These are phyloP conservation scores for Colletotrichum brevisporum DNA, from an alignment of 2,329 filamentous ascomycete species.

Conservation along the genomic window DNA sequence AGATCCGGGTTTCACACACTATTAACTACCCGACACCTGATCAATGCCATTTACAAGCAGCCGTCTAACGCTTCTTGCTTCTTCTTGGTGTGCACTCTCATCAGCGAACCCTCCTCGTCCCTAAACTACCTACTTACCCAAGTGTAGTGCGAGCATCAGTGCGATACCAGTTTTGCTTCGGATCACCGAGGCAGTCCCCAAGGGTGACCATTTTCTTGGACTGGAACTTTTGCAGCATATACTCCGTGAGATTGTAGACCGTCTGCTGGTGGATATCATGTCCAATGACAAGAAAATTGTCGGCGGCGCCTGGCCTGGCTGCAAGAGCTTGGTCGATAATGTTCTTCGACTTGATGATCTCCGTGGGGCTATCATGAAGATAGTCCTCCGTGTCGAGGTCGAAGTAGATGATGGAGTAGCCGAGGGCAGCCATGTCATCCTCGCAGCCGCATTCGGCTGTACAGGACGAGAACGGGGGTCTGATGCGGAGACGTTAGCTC, in stretches of 20 bases:
- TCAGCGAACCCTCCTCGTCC: no score
- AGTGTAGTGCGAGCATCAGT: slow-evolving; percentile 29
- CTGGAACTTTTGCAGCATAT: slow-evolving; percentile 53
- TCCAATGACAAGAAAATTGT: slow-evolving; percentile 47
- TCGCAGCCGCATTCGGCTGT: slow-evolving; percentile 41
- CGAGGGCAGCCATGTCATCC: slow-evolving; percentile 45
- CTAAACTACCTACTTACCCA: background rate
- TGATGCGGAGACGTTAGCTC: background rate
- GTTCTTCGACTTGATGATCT: slow-evolving; percentile 53
- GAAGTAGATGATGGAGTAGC: slow-evolving; percentile 54
- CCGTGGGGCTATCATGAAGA: slow-evolving; percentile 46
- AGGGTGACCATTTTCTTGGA: slow-evolving; percentile 60
- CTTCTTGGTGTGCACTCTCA: no score
- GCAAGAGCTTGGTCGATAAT: slow-evolving; percentile 52
- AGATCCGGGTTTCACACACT: no score
- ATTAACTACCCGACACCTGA: no score
- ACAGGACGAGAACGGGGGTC: slow-evolving; percentile 61
- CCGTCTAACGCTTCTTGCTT: no score
- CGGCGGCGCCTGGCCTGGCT: slow-evolving; percentile 45
- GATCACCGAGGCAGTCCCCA: slow-evolving; percentile 65
- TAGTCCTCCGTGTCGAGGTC: slow-evolving; percentile 55
- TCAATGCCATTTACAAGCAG: no score
- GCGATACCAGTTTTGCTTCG: slow-evolving; percentile 63
- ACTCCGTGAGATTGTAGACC: slow-evolving; percentile 55
- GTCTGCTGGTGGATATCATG: slow-evolving; percentile 60